Evolutionary conservation across 164 flowering plant species (phyloP).

Genomic region (Houttuynia cordata): DNA sequence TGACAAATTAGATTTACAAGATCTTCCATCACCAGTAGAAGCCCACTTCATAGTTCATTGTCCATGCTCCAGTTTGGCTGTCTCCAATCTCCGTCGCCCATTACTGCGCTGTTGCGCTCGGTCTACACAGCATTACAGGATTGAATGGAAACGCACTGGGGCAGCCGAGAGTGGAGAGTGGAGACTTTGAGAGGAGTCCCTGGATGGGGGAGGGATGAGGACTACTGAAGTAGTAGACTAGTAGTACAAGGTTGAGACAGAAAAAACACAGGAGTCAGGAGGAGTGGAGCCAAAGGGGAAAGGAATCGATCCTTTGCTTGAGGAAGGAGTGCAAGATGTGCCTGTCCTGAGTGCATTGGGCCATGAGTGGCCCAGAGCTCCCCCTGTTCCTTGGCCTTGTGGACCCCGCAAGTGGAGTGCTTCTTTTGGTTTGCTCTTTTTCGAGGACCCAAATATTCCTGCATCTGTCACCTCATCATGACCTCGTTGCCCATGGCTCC

Average conservation of each 20-base stretch:
- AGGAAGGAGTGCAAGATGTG: constrained; percentile 1
- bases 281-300: not conserved
- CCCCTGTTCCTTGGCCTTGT: not conserved
- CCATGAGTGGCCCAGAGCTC: no score
- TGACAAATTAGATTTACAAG: not conserved
- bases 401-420: constrained; percentile 28
- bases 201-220: no score
- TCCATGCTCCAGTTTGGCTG: not conserved
- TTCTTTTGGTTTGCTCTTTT: constrained; percentile 54
- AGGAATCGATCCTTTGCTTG: constrained; percentile 28
- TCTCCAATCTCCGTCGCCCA: no score
- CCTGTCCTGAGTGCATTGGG: constrained; percentile 3
- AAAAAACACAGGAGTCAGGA: no score
- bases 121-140: no score
- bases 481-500: constrained; percentile 20
- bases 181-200: no score
- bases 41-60: not conserved
- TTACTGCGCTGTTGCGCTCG: no score
- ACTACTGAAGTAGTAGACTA: no score
- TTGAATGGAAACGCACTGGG: no score
- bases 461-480: constrained; percentile 23
- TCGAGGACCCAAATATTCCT: constrained; percentile 46
- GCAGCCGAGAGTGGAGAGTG: no score
- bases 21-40: not conserved
- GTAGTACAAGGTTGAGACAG: not conserved